These are phyloP conservation scores for Dictyostelium intermedium DNA, from an alignment of 78 protist species.

Conservation along the genomic window DNA sequence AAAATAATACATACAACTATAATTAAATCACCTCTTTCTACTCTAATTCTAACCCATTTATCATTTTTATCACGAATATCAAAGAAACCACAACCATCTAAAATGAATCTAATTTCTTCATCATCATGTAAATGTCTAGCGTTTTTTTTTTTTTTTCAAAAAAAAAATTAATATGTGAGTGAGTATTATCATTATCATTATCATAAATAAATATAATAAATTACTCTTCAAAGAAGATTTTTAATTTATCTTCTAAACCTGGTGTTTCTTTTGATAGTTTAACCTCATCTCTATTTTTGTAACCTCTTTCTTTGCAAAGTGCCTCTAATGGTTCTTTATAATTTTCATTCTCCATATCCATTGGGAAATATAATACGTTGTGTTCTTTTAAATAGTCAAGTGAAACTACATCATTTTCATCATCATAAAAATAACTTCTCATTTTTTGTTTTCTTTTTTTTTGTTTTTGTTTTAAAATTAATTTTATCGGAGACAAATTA, in stretches of 20 bases:
- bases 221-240: constrained; percentile 89
- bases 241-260: constrained; percentile 80
- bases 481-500: background rate
- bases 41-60: constrained; percentile 90
- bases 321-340: constrained; percentile 29
- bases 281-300: constrained; percentile 85
- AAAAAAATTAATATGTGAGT: background rate
- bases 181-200: background rate
- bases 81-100: constrained; percentile 92
- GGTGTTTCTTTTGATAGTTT: constrained; percentile 62
- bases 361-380: constrained; percentile 36
- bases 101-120: constrained; percentile 94
- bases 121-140: constrained; percentile 93
- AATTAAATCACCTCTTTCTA: constrained; percentile 83
- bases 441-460: background rate
- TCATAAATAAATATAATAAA: background rate
- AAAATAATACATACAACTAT: constrained; percentile 69
- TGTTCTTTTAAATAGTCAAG: constrained; percentile 19
- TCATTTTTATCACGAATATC: constrained; percentile 90
- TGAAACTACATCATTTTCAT: background rate
- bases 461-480: background rate
- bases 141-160: too few relatives aligned
- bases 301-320: constrained; percentile 75
- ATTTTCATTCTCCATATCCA: constrained; percentile 16
- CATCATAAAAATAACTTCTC: constrained; percentile 36